A percentile compares a stretch with the other conserved stretches of the same genome.
phyloP scores from a whole-genome alignment of 2,329 filamentous ascomycete species.

The Helicocarpus griseus region DNA sequence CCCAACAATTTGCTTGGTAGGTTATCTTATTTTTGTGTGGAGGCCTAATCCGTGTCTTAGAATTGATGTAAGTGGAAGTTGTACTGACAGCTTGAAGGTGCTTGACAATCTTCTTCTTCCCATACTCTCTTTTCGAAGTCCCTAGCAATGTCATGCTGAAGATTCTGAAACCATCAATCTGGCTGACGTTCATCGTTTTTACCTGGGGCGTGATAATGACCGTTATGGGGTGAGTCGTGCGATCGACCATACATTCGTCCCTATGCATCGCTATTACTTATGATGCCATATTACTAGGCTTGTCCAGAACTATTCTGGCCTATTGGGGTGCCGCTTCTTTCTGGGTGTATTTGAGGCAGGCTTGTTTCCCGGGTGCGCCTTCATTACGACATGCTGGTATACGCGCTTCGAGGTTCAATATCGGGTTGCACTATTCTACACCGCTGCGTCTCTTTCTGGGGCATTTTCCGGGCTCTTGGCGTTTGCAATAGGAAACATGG shows the following conservation, averaged over 20 bases:
- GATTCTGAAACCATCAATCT: neutral
- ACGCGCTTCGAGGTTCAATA: constrained; percentile 29
- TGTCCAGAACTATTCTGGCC: constrained; percentile 22
- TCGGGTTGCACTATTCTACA: constrained; percentile 25
- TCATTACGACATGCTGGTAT: constrained; percentile 27
- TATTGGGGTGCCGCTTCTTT: constrained; percentile 23
- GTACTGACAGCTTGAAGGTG: too few species aligned
- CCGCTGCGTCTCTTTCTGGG: constrained; percentile 23
- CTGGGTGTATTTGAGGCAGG: constrained; percentile 26
- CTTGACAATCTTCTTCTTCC: neutral
- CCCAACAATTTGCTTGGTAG: neutral
- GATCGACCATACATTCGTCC: neutral
- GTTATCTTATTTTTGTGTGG: neutral
- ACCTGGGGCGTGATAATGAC: neutral
- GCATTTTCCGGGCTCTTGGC: constrained; percentile 22
- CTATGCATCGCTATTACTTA: neutral
- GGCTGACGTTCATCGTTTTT: neutral
- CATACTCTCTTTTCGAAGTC: neutral
- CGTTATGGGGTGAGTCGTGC: neutral
- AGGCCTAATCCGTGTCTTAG: too few species aligned
- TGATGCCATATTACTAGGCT: constrained; percentile 20
- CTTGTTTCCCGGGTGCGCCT: constrained; percentile 28
- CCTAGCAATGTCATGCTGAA: constrained; percentile 1
- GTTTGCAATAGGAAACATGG: neutral
- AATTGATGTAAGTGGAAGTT: too few species aligned